Evolutionary conservation across 129 eudicot genomes (phyloP).

Genomic region (Flaveria trinervia): DNA sequence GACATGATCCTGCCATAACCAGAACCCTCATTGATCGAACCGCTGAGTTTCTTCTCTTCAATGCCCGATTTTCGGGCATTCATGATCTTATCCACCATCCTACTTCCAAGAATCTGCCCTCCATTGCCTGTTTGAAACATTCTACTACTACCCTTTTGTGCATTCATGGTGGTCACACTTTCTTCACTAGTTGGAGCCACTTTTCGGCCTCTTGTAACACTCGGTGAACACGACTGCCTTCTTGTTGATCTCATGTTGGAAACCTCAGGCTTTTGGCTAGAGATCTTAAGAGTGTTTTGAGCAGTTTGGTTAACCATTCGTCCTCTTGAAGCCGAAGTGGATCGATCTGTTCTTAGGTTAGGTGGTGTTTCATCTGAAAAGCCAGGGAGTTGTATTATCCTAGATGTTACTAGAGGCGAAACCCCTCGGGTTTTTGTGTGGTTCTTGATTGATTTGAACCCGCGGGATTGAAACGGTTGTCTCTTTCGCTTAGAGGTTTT

Average conservation of each 20-base stretch:
- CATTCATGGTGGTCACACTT: background rate
- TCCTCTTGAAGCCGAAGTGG: conserved; percentile 52
- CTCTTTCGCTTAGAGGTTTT: conserved; percentile 39
- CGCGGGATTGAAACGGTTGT: conserved; percentile 26
- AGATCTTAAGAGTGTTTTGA: background rate
- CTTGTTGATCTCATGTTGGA: conserved; percentile 29
- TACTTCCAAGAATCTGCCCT: conserved; percentile 61
- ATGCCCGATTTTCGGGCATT: conserved; percentile 49
- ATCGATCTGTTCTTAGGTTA: conserved; percentile 50
- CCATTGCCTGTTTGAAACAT: conserved; percentile 41
- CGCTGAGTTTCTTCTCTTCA: conserved; percentile 45
- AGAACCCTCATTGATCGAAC: conserved; percentile 56
- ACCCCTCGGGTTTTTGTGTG: conserved; percentile 52
- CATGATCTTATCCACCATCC: conserved; percentile 77
- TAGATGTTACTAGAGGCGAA: conserved; percentile 51
- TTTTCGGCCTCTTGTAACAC: conserved; percentile 62
- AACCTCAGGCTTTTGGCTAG: conserved; percentile 31
- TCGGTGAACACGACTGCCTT: conserved; percentile 70
- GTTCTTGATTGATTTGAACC: conserved; percentile 43
- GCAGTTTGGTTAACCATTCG: conserved; percentile 34
- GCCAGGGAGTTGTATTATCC: conserved; percentile 29
- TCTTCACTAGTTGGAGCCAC: conserved; percentile 37
- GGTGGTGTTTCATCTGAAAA: conserved; percentile 56
- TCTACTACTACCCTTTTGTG: conserved; percentile 30
- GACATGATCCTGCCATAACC: conserved; percentile 64